These are phyloP conservation scores for Pseudocercospora ulei DNA, from an alignment of 2,329 filamentous ascomycete genomes.

Conservation along the genomic window DNA sequence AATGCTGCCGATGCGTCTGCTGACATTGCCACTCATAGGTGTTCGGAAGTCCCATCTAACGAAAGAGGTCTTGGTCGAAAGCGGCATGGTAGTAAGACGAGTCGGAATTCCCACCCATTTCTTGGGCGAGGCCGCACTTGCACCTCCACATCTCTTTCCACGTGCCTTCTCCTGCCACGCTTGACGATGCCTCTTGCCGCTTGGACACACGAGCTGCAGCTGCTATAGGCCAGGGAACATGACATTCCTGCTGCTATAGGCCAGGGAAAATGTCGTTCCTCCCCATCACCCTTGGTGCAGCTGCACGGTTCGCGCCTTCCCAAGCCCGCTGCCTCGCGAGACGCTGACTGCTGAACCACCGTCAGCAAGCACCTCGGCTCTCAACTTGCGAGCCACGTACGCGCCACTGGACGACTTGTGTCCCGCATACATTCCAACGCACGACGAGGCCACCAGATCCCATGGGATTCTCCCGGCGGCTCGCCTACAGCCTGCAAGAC, in stretches of 20 bases:
- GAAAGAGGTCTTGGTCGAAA: slow-evolving; percentile 1
- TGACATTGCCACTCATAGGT: neutral
- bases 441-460: slow-evolving; percentile 17
- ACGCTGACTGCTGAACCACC: neutral
- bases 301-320: neutral
- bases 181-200: too few relatives aligned
- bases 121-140: too few relatives aligned
- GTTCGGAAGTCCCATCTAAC: slow-evolving; percentile 11
- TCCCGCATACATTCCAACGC: neutral
- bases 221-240: neutral
- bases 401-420: neutral
- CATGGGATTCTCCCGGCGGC: slow-evolving; percentile 16
- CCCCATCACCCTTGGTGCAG: neutral
- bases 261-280: neutral
- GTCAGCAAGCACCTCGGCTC: slow-evolving; percentile 5
- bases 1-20: too few relatives aligned
- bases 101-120: too few relatives aligned
- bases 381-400: neutral
- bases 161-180: too few relatives aligned
- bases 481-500: slow-evolving; percentile 14
- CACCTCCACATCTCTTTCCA: too few relatives aligned
- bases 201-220: too few relatives aligned
- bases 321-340: neutral
- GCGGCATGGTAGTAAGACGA: too few relatives aligned
- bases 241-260: neutral